Conservation (phyloP, 345 rosid species). For the Eucalyptus regnans region DNA sequence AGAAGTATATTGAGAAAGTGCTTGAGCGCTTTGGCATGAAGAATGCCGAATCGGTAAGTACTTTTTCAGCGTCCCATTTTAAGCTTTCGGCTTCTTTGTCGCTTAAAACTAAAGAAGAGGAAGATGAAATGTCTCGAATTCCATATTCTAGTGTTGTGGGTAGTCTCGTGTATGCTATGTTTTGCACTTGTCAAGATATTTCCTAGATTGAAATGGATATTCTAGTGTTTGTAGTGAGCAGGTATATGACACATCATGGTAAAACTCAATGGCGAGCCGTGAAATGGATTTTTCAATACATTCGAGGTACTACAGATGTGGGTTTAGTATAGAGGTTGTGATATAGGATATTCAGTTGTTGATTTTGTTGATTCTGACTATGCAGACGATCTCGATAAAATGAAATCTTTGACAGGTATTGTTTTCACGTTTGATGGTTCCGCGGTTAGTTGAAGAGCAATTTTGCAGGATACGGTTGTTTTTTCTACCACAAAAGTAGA, state of each 20-base stretch:
- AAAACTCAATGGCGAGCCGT: background rate
- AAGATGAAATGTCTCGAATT: background rate
- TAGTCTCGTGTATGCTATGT: background rate
- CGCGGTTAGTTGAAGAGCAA: background rate
- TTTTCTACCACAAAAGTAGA: background rate
- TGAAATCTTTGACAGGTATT: too few relatives aligned
- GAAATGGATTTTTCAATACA: too few relatives aligned
- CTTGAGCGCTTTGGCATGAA: too few relatives aligned
- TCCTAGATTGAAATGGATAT: background rate
- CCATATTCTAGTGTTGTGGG: background rate
- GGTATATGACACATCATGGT: background rate
- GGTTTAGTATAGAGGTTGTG: background rate
- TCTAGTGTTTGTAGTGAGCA: background rate
- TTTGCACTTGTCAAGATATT: background rate
- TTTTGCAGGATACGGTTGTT: fast-evolving
- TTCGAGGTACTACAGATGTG: fast-evolving
- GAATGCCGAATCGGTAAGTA: background rate
- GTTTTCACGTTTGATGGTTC: too few relatives aligned
- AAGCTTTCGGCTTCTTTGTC: background rate
- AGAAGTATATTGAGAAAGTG: background rate
- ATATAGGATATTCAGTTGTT: too few relatives aligned
- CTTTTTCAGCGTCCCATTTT: fast-evolving
- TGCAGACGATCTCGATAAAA: background rate
- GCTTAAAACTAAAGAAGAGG: background rate
- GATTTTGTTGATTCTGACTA: background rate